These are phyloP conservation scores for Discostella stelligeroides DNA, from an alignment of 108 stramenopile species.

Conservation along the genomic window DNA sequence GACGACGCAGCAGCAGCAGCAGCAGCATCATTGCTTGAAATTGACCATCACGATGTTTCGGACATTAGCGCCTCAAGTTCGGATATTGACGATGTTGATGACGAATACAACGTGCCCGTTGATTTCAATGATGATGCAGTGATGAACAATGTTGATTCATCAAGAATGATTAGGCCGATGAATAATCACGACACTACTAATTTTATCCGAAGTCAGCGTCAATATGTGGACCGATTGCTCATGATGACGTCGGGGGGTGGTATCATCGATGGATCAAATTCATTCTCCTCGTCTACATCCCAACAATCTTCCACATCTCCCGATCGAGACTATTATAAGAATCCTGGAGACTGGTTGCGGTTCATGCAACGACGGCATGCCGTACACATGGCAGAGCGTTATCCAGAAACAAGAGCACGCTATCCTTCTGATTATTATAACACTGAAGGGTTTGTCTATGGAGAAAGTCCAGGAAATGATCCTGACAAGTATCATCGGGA, in stretches of 20 bases:
- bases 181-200: neutral
- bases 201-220: slow-evolving; percentile 27
- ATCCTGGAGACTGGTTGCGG: slow-evolving; percentile 22
- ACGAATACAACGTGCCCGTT: neutral
- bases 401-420: neutral
- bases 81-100: slow-evolving; percentile 5
- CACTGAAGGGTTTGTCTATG: neutral
- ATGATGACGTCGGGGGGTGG: slow-evolving; percentile 11
- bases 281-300: neutral
- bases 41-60: slow-evolving; percentile 20
- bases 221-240: slow-evolving; percentile 33
- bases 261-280: slow-evolving; percentile 4
- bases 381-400: no score
- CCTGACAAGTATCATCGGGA: slow-evolving; percentile 33
- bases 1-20: no score
- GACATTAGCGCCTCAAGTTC: slow-evolving; percentile 36
- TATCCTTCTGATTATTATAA: neutral
- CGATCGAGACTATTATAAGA: slow-evolving; percentile 33
- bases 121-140: neutral
- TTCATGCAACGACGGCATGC: slow-evolving; percentile 21
- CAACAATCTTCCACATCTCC: neutral
- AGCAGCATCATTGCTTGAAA: no score
- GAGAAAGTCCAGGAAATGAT: neutral
- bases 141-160: neutral
- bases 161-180: neutral